Conservation (phyloP, 1,284 basidiomycete species). For the Ceratobasidium sp. region DNA sequence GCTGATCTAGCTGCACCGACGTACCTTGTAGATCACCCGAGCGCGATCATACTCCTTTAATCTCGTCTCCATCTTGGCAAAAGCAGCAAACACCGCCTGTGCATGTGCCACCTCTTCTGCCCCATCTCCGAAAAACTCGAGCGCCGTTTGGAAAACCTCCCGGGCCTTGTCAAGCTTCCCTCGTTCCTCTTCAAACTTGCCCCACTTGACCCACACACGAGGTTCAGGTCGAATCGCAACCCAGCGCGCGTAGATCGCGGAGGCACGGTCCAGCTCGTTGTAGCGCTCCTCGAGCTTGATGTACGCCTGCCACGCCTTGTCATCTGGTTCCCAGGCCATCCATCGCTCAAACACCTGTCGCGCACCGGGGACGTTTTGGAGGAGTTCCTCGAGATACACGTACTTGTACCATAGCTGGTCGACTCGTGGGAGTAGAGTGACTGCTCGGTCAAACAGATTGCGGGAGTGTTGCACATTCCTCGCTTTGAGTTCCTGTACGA, state of each 20-base stretch:
- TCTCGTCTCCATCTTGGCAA: constrained; percentile 97
- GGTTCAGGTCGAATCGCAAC: constrained; percentile 93
- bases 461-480: constrained; percentile 96
- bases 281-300: constrained; percentile 97
- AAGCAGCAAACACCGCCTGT: constrained; percentile 93
- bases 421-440: constrained; percentile 92
- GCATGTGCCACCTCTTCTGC: constrained; percentile 97
- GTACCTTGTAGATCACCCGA: constrained; percentile 93
- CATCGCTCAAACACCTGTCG: constrained; percentile 98
- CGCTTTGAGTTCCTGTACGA: constrained; percentile 79
- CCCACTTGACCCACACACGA: constrained; percentile 95
- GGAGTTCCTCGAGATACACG: constrained; percentile 95
- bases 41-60: constrained; percentile 97
- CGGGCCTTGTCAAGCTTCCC: constrained; percentile 85
- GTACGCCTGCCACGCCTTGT: constrained; percentile 99
- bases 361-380: constrained; percentile 94
- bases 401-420: constrained; percentile 99
- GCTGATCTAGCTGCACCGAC: constrained; percentile 31
- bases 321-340: constrained; percentile 99
- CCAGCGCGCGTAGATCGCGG: constrained; percentile 93
- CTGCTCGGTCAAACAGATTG: constrained; percentile 95
- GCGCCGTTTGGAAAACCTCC: constrained; percentile 95
- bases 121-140: constrained; percentile 97
- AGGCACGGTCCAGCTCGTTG: constrained; percentile 89
- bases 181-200: constrained; percentile 96